Evolutionary conservation across 306 rosid species (phyloP).

Genomic region (Acacia melanoxylon): DNA sequence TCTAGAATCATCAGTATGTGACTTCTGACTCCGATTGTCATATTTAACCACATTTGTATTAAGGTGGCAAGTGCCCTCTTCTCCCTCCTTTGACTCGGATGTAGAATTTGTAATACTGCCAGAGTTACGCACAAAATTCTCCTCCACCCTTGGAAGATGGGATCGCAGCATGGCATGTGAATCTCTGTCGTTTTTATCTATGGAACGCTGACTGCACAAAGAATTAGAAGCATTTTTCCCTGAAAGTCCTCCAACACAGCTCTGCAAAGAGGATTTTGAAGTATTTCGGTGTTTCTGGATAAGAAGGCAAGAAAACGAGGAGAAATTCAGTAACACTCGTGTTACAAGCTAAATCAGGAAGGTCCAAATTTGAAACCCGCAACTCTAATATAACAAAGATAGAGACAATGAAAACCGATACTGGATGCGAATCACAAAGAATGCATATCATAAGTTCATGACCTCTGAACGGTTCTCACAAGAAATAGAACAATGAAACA

Average conservation of each 20-base stretch:
- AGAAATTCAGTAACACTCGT: conserved; percentile 14
- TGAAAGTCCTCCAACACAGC: conserved; percentile 80
- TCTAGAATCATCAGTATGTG: conserved; percentile 40
- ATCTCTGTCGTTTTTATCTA: conserved; percentile 40
- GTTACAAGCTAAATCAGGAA: conserved; percentile 21
- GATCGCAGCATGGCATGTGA: conserved; percentile 48
- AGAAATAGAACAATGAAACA: background rate
- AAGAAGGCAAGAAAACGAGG: conserved; percentile 28
- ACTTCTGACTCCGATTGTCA: conserved; percentile 40
- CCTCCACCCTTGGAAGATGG: conserved; percentile 51
- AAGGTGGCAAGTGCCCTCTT: conserved; percentile 23
- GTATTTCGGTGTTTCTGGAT: conserved; percentile 85
- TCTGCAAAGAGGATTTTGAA: conserved; percentile 80
- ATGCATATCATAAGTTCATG: background rate
- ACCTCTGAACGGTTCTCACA: background rate
- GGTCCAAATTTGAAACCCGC: background rate
- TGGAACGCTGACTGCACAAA: conserved; percentile 36
- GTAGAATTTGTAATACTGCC: conserved; percentile 39
- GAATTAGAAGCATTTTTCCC: conserved; percentile 60
- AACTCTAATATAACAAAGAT: conserved; percentile 13
- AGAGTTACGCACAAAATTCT: conserved; percentile 38
- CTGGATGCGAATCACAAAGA: background rate
- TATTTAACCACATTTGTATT: conserved; percentile 40
- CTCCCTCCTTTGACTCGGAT: conserved; percentile 44
- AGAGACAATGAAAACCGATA: background rate